phyloP scores from a whole-genome alignment of 192 early-diverging fungal genomes.

The Mycoemilia scoparia region DNA sequence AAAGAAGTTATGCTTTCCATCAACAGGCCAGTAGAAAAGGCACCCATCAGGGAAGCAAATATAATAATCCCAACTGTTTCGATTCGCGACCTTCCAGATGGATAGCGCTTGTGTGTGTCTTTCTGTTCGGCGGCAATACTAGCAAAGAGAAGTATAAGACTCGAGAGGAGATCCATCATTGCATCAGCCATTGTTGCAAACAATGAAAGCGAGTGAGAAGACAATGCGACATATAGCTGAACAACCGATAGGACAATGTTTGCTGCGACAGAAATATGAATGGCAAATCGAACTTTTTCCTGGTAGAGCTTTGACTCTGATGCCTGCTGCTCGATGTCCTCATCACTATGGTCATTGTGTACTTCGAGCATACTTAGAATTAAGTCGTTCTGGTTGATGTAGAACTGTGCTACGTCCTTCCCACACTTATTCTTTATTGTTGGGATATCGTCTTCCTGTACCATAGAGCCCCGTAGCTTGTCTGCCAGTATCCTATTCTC shows the following conservation, averaged over 20 bases:
- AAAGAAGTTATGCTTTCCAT: conserved; percentile 48
- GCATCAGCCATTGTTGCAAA: conserved; percentile 70
- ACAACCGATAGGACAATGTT: conserved; percentile 48
- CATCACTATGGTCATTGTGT: conserved; percentile 26
- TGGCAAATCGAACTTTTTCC: conserved; percentile 33
- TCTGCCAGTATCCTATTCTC: too few relatives aligned
- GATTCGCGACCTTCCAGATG: conserved; percentile 53
- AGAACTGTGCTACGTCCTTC: conserved; percentile 19
- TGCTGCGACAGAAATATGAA: conserved; percentile 44
- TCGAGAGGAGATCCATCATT: conserved; percentile 61
- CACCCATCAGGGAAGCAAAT: conserved; percentile 59
- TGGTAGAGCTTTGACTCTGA: conserved; percentile 12
- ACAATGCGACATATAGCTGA: conserved; percentile 54
- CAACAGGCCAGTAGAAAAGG: conserved; percentile 47
- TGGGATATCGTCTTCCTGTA: too few relatives aligned
- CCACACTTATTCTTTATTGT: conserved; percentile 4
- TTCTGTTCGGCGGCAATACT: conserved; percentile 34
- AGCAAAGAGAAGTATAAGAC: conserved; percentile 40
- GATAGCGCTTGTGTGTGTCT: conserved; percentile 47
- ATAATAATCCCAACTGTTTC: conserved; percentile 66
- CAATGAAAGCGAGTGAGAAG: conserved; percentile 50
- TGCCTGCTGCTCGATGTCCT: conserved; percentile 16
- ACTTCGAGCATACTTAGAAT: conserved; percentile 22
- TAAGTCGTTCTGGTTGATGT: conserved; percentile 27
- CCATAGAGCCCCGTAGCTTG: too few relatives aligned